Percentiles rank a stretch among this genome's conserved stretches.
Evolutionary conservation across 441 rosid genomes (phyloP).

Genomic region (Rhodomyrtus psidioides): DNA sequence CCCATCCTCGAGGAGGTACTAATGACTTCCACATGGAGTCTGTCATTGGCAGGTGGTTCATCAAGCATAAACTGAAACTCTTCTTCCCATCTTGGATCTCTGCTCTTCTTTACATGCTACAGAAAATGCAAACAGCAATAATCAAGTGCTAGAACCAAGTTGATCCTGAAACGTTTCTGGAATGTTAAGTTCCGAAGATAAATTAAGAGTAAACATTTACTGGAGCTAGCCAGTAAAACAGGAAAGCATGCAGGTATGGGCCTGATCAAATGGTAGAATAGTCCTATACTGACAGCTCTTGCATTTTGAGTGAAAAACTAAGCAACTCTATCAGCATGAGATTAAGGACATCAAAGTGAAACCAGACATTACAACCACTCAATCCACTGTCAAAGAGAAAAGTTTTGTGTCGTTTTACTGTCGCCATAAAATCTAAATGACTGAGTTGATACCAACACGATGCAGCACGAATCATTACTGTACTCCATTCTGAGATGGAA

Average conservation of each 20-base stretch:
- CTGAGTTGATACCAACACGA: background rate
- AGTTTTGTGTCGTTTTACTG: background rate
- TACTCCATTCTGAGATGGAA: background rate
- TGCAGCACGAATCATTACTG: background rate
- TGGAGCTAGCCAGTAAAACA: background rate
- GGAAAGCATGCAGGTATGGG: background rate
- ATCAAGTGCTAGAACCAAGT: background rate
- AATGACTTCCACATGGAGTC: conserved; percentile 51
- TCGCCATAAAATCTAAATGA: background rate
- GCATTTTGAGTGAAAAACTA: background rate
- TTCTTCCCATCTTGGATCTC: conserved; percentile 75
- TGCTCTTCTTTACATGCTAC: conserved; percentile 53
- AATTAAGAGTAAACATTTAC: background rate
- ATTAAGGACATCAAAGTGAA: background rate
- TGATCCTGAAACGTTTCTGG: background rate
- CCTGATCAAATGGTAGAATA: background rate
- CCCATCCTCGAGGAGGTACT: conserved; percentile 60
- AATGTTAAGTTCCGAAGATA: background rate
- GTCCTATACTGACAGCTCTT: background rate
- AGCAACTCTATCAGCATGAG: background rate
- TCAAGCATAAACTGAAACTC: conserved; percentile 53
- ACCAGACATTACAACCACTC: background rate
- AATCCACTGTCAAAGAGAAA: background rate
- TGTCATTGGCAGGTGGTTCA: conserved; percentile 53
- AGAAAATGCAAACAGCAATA: background rate